Percentiles rank a stretch among this genome's conserved stretches.
phyloP scores from a whole-genome alignment of 257 asterid genomes.

The Ophiorrhiza pumila region DNA sequence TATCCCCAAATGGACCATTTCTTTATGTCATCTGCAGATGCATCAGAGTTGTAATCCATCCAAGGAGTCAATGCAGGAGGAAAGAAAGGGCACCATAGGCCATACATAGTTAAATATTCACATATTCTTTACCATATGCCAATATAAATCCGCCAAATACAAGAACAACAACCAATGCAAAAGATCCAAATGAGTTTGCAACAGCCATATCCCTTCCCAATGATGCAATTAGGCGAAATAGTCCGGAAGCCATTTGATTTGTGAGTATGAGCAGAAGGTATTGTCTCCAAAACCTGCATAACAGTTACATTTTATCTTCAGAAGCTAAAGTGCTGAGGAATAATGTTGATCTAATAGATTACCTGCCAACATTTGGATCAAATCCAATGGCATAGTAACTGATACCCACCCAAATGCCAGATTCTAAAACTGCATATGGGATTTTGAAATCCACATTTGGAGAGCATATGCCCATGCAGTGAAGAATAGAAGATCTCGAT shows the following conservation, averaged over 20 bases:
- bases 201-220: constrained; percentile 57
- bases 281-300: constrained; percentile 54
- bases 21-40: constrained; percentile 35
- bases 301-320: not conserved
- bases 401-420: constrained; percentile 67
- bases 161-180: constrained; percentile 42
- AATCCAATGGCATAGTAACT: constrained; percentile 76
- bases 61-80: not conserved
- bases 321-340: not conserved
- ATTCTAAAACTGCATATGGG: constrained; percentile 61
- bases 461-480: constrained; percentile 82
- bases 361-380: constrained; percentile 61
- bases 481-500: constrained; percentile 66
- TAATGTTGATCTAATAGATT: not conserved
- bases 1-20: constrained; percentile 82
- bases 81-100: not conserved
- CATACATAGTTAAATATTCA: not conserved
- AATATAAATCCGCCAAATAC: constrained; percentile 59
- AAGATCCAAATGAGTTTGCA: constrained; percentile 62
- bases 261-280: constrained; percentile 37
- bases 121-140: constrained; percentile 49
- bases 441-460: constrained; percentile 73
- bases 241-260: constrained; percentile 53
- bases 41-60: no score
- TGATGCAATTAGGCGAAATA: constrained; percentile 58